These are phyloP conservation scores for Hirschioporus abietinus DNA, from an alignment of 768 basidiomycete species.

Conservation along the genomic window DNA sequence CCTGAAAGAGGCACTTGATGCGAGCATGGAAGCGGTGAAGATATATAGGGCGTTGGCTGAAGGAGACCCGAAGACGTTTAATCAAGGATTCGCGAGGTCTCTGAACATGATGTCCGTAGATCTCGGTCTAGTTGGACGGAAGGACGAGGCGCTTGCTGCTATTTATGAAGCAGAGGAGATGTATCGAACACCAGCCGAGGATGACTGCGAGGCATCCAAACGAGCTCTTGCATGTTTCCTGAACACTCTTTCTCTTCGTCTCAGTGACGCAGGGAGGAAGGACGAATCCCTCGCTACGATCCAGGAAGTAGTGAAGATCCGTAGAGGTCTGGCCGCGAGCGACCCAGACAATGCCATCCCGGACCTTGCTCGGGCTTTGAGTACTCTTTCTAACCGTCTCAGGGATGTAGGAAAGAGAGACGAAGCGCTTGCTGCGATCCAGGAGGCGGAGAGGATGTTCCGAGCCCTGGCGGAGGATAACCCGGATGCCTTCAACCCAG, in stretches of 20 bases:
- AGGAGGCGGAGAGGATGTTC: slow-evolving; percentile 7
- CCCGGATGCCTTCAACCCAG: slow-evolving; percentile 5
- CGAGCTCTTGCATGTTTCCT: slow-evolving; percentile 3
- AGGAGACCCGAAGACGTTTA: slow-evolving; percentile 9
- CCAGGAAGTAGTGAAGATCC: slow-evolving; percentile 7
- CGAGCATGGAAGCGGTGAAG: slow-evolving; percentile 9
- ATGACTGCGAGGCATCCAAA: not conserved
- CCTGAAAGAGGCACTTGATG: slow-evolving; percentile 7
- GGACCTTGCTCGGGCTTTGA: slow-evolving; percentile 8
- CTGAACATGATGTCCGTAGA: slow-evolving; percentile 7
- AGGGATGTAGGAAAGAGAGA: slow-evolving; percentile 5
- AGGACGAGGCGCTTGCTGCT: slow-evolving; percentile 1
- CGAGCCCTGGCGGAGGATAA: not conserved
- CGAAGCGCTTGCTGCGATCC: slow-evolving; percentile 10
- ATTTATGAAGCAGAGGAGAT: not conserved
- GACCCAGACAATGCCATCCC: not conserved
- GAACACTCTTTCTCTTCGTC: slow-evolving; percentile 8
- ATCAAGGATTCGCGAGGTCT: slow-evolving; percentile 7
- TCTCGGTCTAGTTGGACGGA: slow-evolving; percentile 2
- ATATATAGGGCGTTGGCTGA: slow-evolving; percentile 10
- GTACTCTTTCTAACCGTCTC: slow-evolving; percentile 9
- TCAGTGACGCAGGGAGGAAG: slow-evolving; percentile 2
- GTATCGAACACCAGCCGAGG: not conserved
- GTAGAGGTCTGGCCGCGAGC: not conserved
- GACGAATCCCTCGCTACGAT: slow-evolving; percentile 11